Evolutionary conservation across 495 filamentous ascomycete genomes (phyloP), one percentile per base, ranked within the genome.

Genomic region (Penicillium robsamsonii): DNA sequence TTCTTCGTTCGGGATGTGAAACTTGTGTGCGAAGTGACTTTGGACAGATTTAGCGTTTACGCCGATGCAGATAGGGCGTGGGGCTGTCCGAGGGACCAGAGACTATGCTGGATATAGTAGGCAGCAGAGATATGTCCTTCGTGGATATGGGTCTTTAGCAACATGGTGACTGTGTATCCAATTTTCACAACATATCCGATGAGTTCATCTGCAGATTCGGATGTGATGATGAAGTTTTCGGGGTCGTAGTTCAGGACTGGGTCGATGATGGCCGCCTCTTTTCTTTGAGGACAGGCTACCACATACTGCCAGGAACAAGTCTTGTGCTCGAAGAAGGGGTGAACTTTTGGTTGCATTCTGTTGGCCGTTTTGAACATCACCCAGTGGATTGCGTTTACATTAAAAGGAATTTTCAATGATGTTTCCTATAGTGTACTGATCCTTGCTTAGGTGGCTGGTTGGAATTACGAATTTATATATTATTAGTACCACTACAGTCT

Each of bases 61-160:
- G 11, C 79, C 77, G 40, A 83, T 83, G 47, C 75, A 68, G 6
- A 83, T 72, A 18, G 57, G 38, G 76, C 41, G 17, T 57, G 51
- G 55, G 17, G 50, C 42, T 56, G 55, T 50, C 48, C 64, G 53
- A 1, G 20, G 30, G 38, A 43, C 41, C 56, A 64, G 2, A 80
- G 70, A 10, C 63, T 64, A 8, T 59, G 52, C 61, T 81, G 81
- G 13, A 84, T 70, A 45, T 84, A 84, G n/a, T 57, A 66, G 3
- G 79, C 54, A 0, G 80, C 82, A 0, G 79, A 80, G 8, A 84
- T 64, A 58, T 84, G 81, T 65, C 83, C 81, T 18, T 78, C 81
- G 62, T 84, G 80, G 27, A 71, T 72, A 59, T 84, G 81, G 0
- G 81, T 84, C 64, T 85, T 81, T 11, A 86, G 69, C 22, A 84